phyloP scores from a whole-genome alignment of 2,329 filamentous ascomycete genomes.

The Claviceps digitariae region DNA sequence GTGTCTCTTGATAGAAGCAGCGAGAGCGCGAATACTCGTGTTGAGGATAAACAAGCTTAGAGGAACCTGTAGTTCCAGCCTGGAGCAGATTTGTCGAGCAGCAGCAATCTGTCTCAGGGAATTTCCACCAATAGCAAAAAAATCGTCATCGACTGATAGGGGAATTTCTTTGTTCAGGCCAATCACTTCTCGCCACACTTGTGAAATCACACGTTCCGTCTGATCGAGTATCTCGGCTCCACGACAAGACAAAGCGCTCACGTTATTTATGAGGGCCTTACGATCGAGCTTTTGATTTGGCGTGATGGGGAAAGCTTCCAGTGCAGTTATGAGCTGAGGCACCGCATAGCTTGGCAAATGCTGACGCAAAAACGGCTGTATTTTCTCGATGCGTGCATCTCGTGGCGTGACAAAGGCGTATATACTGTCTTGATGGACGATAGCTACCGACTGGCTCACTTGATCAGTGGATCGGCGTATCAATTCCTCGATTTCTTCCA shows the following conservation, averaged over 20 bases:
- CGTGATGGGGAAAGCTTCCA: background rate
- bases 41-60: background rate
- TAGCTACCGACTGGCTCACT: background rate
- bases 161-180: background rate
- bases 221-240: background rate
- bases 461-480: background rate
- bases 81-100: background rate
- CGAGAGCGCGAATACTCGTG: background rate
- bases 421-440: background rate
- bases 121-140: background rate
- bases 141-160: background rate
- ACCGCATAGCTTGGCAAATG: background rate
- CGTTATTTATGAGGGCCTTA: background rate
- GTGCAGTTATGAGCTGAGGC: background rate
- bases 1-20: background rate
- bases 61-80: background rate
- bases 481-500: background rate
- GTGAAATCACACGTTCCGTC: background rate
- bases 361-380: background rate
- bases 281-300: background rate
- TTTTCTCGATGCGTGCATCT: background rate
- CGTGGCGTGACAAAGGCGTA: background rate
- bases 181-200: background rate
- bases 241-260: background rate
- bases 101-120: background rate